Base-by-base conservation (phyloP, 768 basidiomycete genomes). In the Rubroboletus pulcherrimus region DNA sequence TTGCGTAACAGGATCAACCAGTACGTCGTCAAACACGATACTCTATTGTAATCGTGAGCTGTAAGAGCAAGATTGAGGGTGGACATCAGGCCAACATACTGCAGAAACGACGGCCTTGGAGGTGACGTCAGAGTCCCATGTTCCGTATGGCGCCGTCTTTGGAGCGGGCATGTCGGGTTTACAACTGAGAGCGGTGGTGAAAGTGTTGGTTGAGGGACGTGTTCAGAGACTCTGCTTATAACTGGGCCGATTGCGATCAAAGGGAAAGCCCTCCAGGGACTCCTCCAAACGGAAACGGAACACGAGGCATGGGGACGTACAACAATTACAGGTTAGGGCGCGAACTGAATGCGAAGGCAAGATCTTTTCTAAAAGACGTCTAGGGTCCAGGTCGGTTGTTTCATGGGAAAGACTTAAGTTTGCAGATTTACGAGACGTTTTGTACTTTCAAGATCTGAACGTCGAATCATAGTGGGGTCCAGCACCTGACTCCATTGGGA, bases 91-190 rank as follows among this genome's bases (percentile, higher is more conserved):
- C 7, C 14, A 30, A 46, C 43, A 40, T 71, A 78, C 77, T 40
- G 69, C 69, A 62, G 77, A 71, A 1, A 78, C 74, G 52, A 85
- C 75, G 10, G 72, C 66, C 29, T 83, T 77, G 10, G 79, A 67
- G 1, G 76, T 75, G 55, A 87, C 78, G 2, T 81, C 80, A 4
- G 83, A 83, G 2, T 67, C 68, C 85, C 86, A 87, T 15, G 75
- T 78, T 14, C 84, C 86, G 58, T 78, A 87, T 0, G 84, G 79
- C 5, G 80, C 80, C 2, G 59, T 55, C 21, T 19, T 29, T 3
- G 17, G 5, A 34, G 34, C 15, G 31, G 31, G n/a, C 57, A 59
- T 59, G 31, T 34, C 12, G 7, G 15, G 48, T 40, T 7, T 3
- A 1, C 12, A 31, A 15, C 21, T 52, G 31, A 51, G 24, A 41